Evolutionary conservation across 495 filamentous ascomycete genomes (phyloP), one percentile per base, ranked within the genome.

Genomic region (Penicillium canescens): DNA sequence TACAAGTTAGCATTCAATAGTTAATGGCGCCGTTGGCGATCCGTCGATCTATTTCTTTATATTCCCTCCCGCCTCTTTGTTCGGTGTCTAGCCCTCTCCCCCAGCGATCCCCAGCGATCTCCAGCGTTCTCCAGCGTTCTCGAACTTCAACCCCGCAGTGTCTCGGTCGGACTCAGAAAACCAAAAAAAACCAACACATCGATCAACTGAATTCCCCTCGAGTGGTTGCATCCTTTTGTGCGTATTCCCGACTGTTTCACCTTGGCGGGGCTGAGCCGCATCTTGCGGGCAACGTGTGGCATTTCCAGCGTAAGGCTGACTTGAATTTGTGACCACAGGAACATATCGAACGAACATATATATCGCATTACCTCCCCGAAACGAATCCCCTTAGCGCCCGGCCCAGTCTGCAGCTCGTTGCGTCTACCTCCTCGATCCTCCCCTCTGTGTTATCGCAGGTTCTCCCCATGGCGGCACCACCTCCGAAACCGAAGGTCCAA

Each of bases 401-500:
- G 48, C 47, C 40, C 37, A 34, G 28, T 40, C 26, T 50, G 35
- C 41, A 20, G 6, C 21, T 28, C 18, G 21, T 38, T 26, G 35
- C n/a, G 13, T 47, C 33, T 13, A 48, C 11, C 26, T 28, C 13
- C 9, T 10, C 14, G 10, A 47, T 34, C 38, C 20, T 23, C 26
- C 38, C 48, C 26, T 28, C 48, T 5, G 28, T 31, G 23, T 24
- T 24, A 31, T 31, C 8, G 28, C 28, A 10, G 6, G 4, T 31
- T 40, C 21, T 48, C 43, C 46, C 38, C 43, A 78, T 78, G 75
- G 74, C 75, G 36, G 54, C 68, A 10, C 75, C 67, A 62, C 53
- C 61, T 12, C 66, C 68, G 60, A 81, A 78, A 53, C 83, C 86
- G 20, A 83, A 87, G 64, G 79, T 90, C 36, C 85, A 90, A 63